Conservation (phyloP, 441 rosid species). For the Jatropha multifida region DNA sequence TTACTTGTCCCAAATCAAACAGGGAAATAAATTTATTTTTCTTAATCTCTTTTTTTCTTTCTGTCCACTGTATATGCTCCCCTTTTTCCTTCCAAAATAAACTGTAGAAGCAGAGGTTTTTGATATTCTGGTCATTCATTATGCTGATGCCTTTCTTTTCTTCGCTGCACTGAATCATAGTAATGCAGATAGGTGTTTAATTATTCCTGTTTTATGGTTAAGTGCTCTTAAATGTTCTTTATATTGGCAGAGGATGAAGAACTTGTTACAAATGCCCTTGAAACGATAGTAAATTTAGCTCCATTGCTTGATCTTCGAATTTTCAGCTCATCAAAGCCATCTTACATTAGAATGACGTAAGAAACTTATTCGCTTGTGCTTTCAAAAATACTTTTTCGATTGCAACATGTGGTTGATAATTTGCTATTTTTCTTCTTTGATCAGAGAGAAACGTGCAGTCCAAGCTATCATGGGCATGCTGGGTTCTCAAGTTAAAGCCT, state of each 20-base stretch:
- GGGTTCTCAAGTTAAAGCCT: conserved; percentile 72
- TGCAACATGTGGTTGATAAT: conserved; percentile 8
- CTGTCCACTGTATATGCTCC: background rate
- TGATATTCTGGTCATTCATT: background rate
- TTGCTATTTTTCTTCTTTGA: conserved; percentile 26
- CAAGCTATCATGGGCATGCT: conserved; percentile 87
- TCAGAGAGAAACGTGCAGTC: conserved; percentile 87
- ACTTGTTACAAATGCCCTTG: conserved; percentile 87
- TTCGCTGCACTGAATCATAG: background rate
- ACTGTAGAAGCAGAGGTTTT: background rate
- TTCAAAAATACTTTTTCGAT: conserved; percentile 1
- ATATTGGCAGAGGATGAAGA: conserved; percentile 85
- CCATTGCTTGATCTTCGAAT: conserved; percentile 92
- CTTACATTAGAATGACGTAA: conserved; percentile 80
- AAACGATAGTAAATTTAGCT: conserved; percentile 87
- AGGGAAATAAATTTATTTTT: background rate
- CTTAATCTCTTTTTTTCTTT: background rate
- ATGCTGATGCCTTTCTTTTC: background rate
- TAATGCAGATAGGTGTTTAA: background rate
- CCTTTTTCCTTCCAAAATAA: background rate
- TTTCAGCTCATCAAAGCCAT: conserved; percentile 81
- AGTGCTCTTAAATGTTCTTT: background rate
- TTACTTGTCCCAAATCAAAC: background rate
- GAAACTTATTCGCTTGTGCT: conserved; percentile 23
- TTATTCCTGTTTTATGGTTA: background rate